phyloP scores from a whole-genome alignment of 2,329 filamentous ascomycete genomes.

The Aspergillus aculeatus region DNA sequence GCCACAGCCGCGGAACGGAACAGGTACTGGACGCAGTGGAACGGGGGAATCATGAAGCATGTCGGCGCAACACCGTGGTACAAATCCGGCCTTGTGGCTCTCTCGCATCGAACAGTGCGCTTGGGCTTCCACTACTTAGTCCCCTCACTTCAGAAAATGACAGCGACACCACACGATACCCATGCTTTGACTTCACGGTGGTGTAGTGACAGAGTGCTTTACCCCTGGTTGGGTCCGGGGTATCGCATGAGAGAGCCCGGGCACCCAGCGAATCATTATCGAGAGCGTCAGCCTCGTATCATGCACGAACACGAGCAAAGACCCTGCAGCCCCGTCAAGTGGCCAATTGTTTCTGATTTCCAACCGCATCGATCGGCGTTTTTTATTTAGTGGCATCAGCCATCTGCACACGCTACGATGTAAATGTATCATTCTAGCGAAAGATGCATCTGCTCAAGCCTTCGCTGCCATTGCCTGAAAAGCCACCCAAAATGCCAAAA shows the following conservation, averaged over 20 bases:
- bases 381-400: neutral
- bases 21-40: too few species aligned
- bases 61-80: too few species aligned
- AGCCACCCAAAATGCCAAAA: neutral
- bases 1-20: too few species aligned
- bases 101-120: too few species aligned
- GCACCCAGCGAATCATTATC: neutral
- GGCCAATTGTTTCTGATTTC: neutral
- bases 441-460: neutral
- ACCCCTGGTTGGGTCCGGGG: neutral
- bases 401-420: neutral
- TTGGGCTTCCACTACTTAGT: too few species aligned
- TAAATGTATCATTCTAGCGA: neutral
- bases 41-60: too few species aligned
- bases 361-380: neutral
- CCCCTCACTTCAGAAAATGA: too few species aligned
- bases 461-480: neutral
- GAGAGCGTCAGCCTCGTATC: neutral
- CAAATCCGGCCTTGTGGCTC: too few species aligned
- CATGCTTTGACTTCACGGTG: neutral
- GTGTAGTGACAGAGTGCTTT: neutral
- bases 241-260: neutral
- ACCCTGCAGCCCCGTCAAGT: neutral
- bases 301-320: neutral
- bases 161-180: too few species aligned